Evolutionary conservation across 2,329 filamentous ascomycete species (phyloP), one percentile per base, ranked within the genome.

Genomic region (Penicillium sp.): DNA sequence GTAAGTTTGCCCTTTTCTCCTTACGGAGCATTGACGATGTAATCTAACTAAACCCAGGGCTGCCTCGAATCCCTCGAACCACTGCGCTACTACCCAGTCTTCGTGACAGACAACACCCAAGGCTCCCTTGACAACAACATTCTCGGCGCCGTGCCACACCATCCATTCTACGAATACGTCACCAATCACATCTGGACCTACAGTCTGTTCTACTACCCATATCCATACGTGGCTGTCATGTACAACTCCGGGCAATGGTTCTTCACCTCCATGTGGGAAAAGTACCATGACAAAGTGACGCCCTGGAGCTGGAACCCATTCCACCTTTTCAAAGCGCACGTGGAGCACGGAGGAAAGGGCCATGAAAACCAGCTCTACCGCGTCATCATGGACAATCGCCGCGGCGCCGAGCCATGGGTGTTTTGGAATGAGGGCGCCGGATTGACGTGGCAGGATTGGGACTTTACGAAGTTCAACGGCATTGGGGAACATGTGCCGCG

Each of bases 1-100:
- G 57, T 56, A 56, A 16, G 38, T n/a, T n/a, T 26, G 3, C 30
- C 7, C 5, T n/a, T 46, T 35, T 16, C 30, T 35, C 16, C 40
- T n/a, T n/a, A n/a, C n/a, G n/a, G 42, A 45, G 18, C 21, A 12
- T 18, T 43, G 4, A 23, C 4, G 8, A 5, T 23, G 16, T 16
- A 8, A 16, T 23, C 48, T 40, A 26, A 38, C 26, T 20, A 2
- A 5, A 5, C 6, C 11, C 23, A 60, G 58, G 55, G 58, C 55
- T 60, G 58, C 47, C 58, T 58, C 3, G 55, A 58, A 30, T 51
- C 50, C 14, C 51, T 60, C 43, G 55, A 58, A n/a, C 58, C 58
- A 7, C 51, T 60, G 14, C 58, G 55, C n/a, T 55, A 55, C 55
- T 60, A 55, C 40, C 49, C 55, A 5, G 55, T 48, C 14, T 60